Base-by-base conservation (phyloP, 2,329 filamentous ascomycete species). In the Penicillium italicum region DNA sequence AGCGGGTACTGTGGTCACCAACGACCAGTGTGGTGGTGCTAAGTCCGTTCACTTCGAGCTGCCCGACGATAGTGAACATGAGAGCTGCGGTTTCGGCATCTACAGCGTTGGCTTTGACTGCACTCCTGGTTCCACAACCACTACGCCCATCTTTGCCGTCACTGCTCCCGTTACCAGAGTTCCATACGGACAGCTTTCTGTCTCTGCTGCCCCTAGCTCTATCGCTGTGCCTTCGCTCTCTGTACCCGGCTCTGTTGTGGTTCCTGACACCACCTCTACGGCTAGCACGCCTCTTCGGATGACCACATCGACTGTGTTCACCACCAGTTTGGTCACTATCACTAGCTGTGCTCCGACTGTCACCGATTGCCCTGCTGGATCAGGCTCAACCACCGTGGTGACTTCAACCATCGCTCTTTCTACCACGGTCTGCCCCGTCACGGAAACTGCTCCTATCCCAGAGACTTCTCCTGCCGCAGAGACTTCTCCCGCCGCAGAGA, bases 11-110 rank as follows among this genome's bases (percentile, higher is more conserved):
- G 83, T 82, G 44, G 80, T 97, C 66, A 77, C 84, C 76, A 97
- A 97, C 83, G 84, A 79, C 58, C 91, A 97, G 81, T 97, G 93
- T 73, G 93, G 91, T 83, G 92, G 92, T 75, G 92, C 93, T 62
- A 90, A 82, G 71, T 86, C 85, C 55, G 91, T 97, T 59, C 85
- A 83, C 52, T 86, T 97, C 71, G 77, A 80, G 61, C 74, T 83
- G 56, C 84, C 87, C 69, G 77, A 83, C 60, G 73, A 80, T 50
- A 74, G 72, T 60, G 80, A 81, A 68, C 71, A 78, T 57, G 80
- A 84, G 71, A 75, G 80, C 66, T 94, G 90, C 79, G 81, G 82
- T 65, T 81, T 96, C 66, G 85, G 86, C 66, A 83, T 69, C 52
- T 66, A 65, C 55, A 62, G 55, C 22, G 61, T 70, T 53, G 58